Evolutionary conservation across 768 basidiomycete species (phyloP).

Genomic region (Mycena maculata): DNA sequence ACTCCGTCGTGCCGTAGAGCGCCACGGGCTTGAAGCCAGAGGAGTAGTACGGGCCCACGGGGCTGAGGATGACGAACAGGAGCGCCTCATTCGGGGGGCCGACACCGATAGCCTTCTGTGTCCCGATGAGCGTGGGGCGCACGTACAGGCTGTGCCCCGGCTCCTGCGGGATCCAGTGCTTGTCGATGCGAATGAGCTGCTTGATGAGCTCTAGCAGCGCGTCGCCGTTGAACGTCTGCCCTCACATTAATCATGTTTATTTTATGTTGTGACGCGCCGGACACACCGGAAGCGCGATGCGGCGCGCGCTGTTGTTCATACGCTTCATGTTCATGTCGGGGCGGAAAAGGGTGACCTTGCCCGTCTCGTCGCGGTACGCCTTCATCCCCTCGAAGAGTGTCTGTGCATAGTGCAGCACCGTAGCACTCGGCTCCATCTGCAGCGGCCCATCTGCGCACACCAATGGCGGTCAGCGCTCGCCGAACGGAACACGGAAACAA

Average conservation of each 20-base stretch:
- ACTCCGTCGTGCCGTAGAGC: constrained; percentile 87
- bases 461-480: constrained; percentile 14
- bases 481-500: constrained; percentile 4
- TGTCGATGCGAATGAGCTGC: constrained; percentile 84
- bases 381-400: constrained; percentile 95
- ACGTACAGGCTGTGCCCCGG: constrained; percentile 94
- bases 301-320: constrained; percentile 86
- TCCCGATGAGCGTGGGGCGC: constrained; percentile 87
- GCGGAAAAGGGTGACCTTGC: constrained; percentile 85
- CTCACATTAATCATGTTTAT: too few relatives aligned
- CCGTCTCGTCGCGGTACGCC: constrained; percentile 82
- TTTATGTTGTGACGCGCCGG: not conserved
- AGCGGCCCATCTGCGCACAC: constrained; percentile 83
- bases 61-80: constrained; percentile 87
- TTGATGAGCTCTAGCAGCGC: constrained; percentile 85
- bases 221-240: constrained; percentile 84
- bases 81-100: constrained; percentile 82
- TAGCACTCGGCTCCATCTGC: constrained; percentile 76
- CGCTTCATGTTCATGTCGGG: constrained; percentile 99
- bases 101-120: constrained; percentile 76
- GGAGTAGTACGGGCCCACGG: constrained; percentile 88
- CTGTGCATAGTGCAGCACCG: constrained; percentile 95
- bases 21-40: constrained; percentile 92
- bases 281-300: constrained; percentile 81
- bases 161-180: constrained; percentile 90